Percentiles rank a stretch among this genome's conserved stretches.
Evolutionary conservation across 768 basidiomycete genomes (phyloP).

Genomic region (Mycena latifolia): DNA sequence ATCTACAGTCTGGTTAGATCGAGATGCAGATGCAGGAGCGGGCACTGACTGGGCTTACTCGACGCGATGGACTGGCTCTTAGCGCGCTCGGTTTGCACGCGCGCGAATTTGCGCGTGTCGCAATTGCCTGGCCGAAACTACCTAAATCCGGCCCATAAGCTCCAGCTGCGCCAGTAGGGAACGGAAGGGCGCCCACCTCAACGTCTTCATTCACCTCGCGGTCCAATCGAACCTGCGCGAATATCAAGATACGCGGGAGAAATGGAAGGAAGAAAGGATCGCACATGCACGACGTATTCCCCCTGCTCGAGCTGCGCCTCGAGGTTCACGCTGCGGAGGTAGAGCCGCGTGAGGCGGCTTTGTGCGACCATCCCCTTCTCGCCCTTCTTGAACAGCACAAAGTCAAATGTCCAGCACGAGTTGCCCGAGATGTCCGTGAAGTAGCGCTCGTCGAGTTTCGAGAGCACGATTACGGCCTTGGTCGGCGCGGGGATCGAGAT

Average conservation of each 20-base stretch:
- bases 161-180: not conserved
- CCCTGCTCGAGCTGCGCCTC: conserved; percentile 57
- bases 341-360: conserved; percentile 50
- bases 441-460: conserved; percentile 63
- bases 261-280: not conserved
- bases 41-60: conserved; percentile 52
- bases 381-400: conserved; percentile 62
- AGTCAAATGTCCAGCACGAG: conserved; percentile 62
- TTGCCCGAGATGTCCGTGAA: conserved; percentile 60
- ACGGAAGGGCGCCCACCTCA: conserved; percentile 2
- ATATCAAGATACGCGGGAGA: conserved; percentile 34
- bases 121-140: conserved; percentile 19
- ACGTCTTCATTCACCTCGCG: conserved; percentile 17
- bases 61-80: conserved; percentile 60
- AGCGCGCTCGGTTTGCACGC: conserved; percentile 56
- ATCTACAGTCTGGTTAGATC: conserved; percentile 36
- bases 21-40: not conserved
- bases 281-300: conserved; percentile 59
- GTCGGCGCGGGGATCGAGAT: conserved; percentile 56
- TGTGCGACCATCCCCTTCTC: conserved; percentile 53
- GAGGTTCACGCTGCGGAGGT: conserved; percentile 55
- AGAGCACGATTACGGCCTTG: conserved; percentile 62
- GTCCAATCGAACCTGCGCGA: conserved; percentile 39
- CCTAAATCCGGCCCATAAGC: conserved; percentile 30
- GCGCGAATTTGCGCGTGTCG: conserved; percentile 37